Evolutionary conservation across 1,284 basidiomycete genomes (phyloP).

Genomic region (Heterobasidion irregulare): DNA sequence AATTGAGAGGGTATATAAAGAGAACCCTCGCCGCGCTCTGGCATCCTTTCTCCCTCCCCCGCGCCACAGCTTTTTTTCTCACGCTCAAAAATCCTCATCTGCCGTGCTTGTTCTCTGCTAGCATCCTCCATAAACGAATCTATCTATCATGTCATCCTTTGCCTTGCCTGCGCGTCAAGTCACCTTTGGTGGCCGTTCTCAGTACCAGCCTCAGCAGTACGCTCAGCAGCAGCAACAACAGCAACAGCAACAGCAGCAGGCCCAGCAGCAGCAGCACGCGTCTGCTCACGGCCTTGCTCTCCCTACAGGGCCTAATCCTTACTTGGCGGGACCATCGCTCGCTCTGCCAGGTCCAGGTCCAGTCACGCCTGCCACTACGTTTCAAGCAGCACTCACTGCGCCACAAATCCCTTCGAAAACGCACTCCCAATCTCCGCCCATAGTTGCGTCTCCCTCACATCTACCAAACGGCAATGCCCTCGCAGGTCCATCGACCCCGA

Average conservation of each 20-base stretch:
- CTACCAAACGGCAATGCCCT: conserved; percentile 20
- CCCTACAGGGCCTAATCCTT: conserved; percentile 37
- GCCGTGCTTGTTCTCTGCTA: not conserved
- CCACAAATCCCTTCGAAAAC: conserved; percentile 7
- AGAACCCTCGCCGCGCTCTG: not conserved
- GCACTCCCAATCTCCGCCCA: conserved; percentile 14
- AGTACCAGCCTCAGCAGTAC: conserved; percentile 22
- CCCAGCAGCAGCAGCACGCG: conserved; percentile 21
- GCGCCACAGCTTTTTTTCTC: conserved; percentile 10
- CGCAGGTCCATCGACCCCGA: conserved; percentile 46
- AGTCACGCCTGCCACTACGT: conserved; percentile 14
- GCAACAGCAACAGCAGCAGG: conserved; percentile 29
- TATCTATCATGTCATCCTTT: conserved; percentile 36
- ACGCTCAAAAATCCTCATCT: conserved; percentile 10
- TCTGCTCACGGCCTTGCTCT: conserved; percentile 36
- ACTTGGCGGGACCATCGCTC: conserved; percentile 26
- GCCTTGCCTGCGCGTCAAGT: conserved; percentile 69
- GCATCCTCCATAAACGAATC: not conserved
- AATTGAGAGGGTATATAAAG: conserved; percentile 11
- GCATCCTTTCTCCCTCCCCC: conserved; percentile 6
- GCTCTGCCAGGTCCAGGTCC: conserved; percentile 35
- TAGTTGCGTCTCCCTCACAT: conserved; percentile 17
- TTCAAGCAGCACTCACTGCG: conserved; percentile 19
- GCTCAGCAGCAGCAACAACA: conserved; percentile 12
- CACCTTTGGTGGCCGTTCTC: conserved; percentile 59